Conservation (phyloP, 768 basidiomycete species). For the Tulasnella sp. region DNA sequence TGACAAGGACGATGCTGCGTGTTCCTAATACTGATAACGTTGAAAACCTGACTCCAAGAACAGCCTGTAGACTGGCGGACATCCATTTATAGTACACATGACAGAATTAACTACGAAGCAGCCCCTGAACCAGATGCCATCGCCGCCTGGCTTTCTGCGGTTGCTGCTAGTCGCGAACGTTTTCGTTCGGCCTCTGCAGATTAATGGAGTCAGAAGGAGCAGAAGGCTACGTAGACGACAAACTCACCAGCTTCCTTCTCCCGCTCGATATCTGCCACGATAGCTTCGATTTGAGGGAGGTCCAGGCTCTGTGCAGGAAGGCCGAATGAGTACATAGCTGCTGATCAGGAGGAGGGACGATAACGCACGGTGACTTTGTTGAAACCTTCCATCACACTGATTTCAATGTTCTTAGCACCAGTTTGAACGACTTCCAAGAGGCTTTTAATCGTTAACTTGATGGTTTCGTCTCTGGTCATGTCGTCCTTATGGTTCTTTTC, state of each 20-base stretch:
- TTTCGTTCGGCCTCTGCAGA: constrained; percentile 87
- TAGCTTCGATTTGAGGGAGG: constrained; percentile 77
- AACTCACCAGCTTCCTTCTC: constrained; percentile 86
- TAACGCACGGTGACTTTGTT: constrained; percentile 79
- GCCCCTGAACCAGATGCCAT: constrained; percentile 42
- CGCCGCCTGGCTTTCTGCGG: constrained; percentile 83
- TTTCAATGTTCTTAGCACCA: constrained; percentile 99
- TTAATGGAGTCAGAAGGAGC: neutral
- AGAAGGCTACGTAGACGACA: neutral
- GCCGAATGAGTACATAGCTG: neutral
- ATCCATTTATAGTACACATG: neutral
- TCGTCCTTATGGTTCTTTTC: constrained; percentile 97
- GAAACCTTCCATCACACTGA: constrained; percentile 94
- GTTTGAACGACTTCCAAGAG: constrained; percentile 97
- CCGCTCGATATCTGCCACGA: constrained; percentile 87
- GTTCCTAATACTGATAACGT: neutral
- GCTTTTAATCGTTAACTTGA: constrained; percentile 92
- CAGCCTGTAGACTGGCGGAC: neutral
- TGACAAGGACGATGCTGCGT: too few species aligned
- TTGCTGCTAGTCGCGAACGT: constrained; percentile 79
- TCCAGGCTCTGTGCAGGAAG: constrained; percentile 60
- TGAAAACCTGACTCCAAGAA: neutral
- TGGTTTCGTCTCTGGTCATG: constrained; percentile 76
- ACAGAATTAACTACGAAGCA: neutral
- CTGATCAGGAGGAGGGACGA: neutral